Evolutionary conservation across 805 yeast species (phyloP).

Genomic region (Teunomyces pallodes): DNA sequence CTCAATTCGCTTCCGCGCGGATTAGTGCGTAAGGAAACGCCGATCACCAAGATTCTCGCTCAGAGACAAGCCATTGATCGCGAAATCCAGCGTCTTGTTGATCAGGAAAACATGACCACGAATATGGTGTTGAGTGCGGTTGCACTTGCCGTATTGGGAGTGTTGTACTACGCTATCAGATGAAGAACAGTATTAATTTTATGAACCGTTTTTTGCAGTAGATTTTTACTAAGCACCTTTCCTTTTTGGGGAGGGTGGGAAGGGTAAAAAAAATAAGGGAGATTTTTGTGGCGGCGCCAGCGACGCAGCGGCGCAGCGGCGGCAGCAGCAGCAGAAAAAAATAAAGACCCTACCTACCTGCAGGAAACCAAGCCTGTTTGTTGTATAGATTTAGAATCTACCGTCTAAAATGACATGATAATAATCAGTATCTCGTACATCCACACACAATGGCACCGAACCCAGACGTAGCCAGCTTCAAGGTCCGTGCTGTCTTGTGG

Average conservation of each 20-base stretch:
- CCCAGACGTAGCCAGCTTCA: conserved; percentile 4
- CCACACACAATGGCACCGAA: background rate
- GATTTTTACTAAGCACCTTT: too few relatives aligned
- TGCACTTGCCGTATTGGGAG: background rate
- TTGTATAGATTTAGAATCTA: background rate
- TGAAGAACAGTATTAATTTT: too few relatives aligned
- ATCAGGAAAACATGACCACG: conserved; percentile 6
- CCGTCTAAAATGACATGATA: conserved; percentile 1
- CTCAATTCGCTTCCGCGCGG: conserved; percentile 49
- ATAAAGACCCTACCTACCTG: too few relatives aligned
- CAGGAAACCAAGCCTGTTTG: too few relatives aligned
- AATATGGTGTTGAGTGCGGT: conserved; percentile 2
- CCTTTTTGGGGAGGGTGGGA: background rate
- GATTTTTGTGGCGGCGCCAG: too few relatives aligned
- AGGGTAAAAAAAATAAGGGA: too few relatives aligned
- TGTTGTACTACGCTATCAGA: background rate
- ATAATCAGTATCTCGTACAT: background rate
- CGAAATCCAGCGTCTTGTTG: conserved; percentile 7
- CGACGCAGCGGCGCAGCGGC: too few relatives aligned
- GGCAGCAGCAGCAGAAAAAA: too few relatives aligned
- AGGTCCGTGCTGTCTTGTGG: conserved; percentile 31
- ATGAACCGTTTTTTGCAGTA: too few relatives aligned
- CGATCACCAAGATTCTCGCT: conserved; percentile 7
- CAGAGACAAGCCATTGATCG: conserved; percentile 10
- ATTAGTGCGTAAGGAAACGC: conserved; percentile 25